phyloP scores from a whole-genome alignment of 2,329 filamentous ascomycete species.

The Camillea tinctor region DNA sequence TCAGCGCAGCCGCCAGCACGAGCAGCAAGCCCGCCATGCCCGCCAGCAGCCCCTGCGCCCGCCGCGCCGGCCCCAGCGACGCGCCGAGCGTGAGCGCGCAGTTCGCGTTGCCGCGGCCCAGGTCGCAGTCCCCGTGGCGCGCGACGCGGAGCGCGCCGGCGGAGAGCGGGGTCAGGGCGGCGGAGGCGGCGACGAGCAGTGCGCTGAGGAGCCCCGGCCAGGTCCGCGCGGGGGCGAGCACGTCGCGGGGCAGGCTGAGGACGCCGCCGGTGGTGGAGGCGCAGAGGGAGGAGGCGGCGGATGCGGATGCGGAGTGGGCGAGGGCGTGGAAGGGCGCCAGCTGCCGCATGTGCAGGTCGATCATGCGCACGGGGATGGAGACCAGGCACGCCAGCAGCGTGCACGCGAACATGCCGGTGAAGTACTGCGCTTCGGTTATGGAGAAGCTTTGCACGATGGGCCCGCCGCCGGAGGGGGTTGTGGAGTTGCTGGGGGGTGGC shows the following conservation, averaged over 20 bases:
- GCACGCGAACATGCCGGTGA: conserved; percentile 15
- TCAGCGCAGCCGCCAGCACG: conserved; percentile 24
- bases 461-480: too few relatives aligned
- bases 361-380: conserved; percentile 15
- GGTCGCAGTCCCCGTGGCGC: conserved; percentile 35
- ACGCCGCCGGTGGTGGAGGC: conserved; percentile 34
- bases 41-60: conserved; percentile 30
- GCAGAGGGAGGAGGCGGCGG: conserved; percentile 29
- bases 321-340: conserved; percentile 38
- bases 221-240: too few relatives aligned
- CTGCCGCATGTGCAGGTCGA: conserved; percentile 14
- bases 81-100: conserved; percentile 36
- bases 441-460: conserved; percentile 1
- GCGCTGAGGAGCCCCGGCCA: conserved; percentile 36
- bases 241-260: conserved; percentile 39
- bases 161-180: conserved; percentile 34
- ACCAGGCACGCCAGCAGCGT: conserved; percentile 14
- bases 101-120: conserved; percentile 17
- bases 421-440: conserved; percentile 8
- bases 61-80: conserved; percentile 24
- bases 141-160: conserved; percentile 38
- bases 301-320: too few relatives aligned
- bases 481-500: not conserved
- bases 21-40: conserved; percentile 30
- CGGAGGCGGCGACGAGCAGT: conserved; percentile 29